Percentiles rank a stretch among this genome's conserved stretches.
These are phyloP conservation scores for Craterostigma plantagineum DNA, from an alignment of 257 asterid genomes.

Conservation along the genomic window DNA sequence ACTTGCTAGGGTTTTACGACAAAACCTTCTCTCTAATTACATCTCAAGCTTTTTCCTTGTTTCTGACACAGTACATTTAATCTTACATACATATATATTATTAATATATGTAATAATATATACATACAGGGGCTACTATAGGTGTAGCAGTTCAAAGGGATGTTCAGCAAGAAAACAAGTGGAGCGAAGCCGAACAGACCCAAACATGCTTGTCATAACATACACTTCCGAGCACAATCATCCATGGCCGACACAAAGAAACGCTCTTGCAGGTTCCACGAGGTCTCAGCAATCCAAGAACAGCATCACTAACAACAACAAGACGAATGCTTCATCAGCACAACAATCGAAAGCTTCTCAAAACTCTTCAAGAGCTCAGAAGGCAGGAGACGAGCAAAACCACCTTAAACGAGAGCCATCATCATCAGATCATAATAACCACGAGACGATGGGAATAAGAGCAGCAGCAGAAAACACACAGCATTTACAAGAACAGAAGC, in stretches of 20 bases:
- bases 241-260: constrained; percentile 93
- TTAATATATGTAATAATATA: background rate
- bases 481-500: too few relatives aligned
- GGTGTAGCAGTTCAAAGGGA: constrained; percentile 96
- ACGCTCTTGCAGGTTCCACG: constrained; percentile 88
- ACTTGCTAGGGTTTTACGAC: too few relatives aligned
- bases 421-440: too few relatives aligned
- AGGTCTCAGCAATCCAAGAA: constrained; percentile 36
- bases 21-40: too few relatives aligned
- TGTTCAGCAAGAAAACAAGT: constrained; percentile 95
- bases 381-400: background rate
- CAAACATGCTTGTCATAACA: constrained; percentile 81
- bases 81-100: background rate
- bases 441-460: constrained; percentile 16
- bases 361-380: constrained; percentile 13
- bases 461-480: constrained; percentile 6
- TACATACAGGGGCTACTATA: constrained; percentile 83
- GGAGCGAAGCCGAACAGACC: constrained; percentile 88
- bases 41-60: background rate
- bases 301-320: background rate
- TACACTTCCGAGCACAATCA: constrained; percentile 94
- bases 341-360: constrained; percentile 10
- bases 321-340: too few relatives aligned
- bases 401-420: too few relatives aligned
- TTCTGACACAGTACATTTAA: background rate